Conservation (phyloP, 305 asterid genomes). For the Plantago rigida region DNA sequence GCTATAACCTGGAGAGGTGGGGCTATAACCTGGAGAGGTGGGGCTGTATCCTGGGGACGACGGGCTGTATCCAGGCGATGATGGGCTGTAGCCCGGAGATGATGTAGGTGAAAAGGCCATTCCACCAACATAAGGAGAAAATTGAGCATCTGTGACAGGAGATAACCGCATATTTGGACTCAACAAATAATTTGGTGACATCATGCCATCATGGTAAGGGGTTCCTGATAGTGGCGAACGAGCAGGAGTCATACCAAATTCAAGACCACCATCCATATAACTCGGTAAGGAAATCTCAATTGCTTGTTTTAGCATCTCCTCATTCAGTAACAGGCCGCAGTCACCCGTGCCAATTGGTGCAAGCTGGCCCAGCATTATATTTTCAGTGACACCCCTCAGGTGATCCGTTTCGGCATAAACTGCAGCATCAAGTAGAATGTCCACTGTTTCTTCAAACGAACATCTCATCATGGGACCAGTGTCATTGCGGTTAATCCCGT, state of each 20-base stretch:
- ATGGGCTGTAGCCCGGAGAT: conserved; percentile 75
- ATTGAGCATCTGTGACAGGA: conserved; percentile 64
- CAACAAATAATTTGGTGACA: conserved; percentile 71
- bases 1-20: conserved; percentile 54
- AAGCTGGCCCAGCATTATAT: conserved; percentile 94
- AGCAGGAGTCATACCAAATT: conserved; percentile 86
- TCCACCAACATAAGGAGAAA: conserved; percentile 76
- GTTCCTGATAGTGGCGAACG: conserved; percentile 75
- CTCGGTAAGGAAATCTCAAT: conserved; percentile 85
- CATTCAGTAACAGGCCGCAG: conserved; percentile 73
- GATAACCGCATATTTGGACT: conserved; percentile 76
- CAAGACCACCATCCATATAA: conserved; percentile 81
- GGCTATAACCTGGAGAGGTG: conserved; percentile 68
- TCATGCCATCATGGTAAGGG: conserved; percentile 80
- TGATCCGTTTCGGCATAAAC: conserved; percentile 78
- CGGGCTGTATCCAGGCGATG: conserved; percentile 78
- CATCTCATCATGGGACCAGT: conserved; percentile 99
- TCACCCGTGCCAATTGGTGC: conserved; percentile 97
- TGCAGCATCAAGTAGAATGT: conserved; percentile 96
- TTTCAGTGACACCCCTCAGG: conserved; percentile 87
- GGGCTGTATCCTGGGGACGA: conserved; percentile 83
- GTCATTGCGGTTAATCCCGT: conserved; percentile 85
- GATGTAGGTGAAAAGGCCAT: conserved; percentile 83
- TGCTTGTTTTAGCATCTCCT: conserved; percentile 85
- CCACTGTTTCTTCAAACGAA: conserved; percentile 97